Evolutionary conservation across 768 basidiomycete genomes (phyloP).

Genomic region (Hysterangium stoloniferum): DNA sequence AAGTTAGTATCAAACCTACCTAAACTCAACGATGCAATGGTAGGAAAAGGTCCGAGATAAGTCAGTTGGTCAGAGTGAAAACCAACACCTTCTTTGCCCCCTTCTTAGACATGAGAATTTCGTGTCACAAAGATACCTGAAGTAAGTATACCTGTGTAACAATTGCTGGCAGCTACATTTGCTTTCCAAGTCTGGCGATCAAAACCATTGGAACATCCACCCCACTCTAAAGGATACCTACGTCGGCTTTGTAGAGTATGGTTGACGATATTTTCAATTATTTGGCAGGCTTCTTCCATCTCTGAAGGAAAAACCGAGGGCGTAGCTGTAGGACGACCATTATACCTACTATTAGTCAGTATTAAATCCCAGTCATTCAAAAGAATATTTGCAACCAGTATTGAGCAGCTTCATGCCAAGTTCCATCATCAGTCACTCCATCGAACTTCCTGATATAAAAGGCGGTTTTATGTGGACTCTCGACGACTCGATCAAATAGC

Average conservation of each 20-base stretch:
- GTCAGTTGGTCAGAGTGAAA: conserved; percentile 78
- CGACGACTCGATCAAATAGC: conserved; percentile 73
- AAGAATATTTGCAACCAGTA: conserved; percentile 47
- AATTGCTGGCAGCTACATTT: conserved; percentile 81
- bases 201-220: conserved; percentile 23
- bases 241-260: conserved; percentile 54
- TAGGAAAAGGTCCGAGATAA: conserved; percentile 76
- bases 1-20: conserved; percentile 30
- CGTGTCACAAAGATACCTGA: neutral
- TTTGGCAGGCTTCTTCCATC: conserved; percentile 75
- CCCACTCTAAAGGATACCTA: conserved; percentile 65
- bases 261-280: conserved; percentile 65
- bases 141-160: conserved; percentile 35
- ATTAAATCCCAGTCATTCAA: neutral
- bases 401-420: conserved; percentile 66
- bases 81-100: conserved; percentile 75
- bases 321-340: conserved; percentile 54
- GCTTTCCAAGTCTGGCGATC: conserved; percentile 50
- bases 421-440: conserved; percentile 30
- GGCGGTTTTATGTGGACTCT: conserved; percentile 77
- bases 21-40: conserved; percentile 78
- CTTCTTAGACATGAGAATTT: conserved; percentile 31
- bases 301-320: conserved; percentile 50
- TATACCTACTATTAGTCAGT: conserved; percentile 51
- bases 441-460: conserved; percentile 58